Conservation (phyloP, 805 yeast species). For the Wickerhamomyces bovis region DNA sequence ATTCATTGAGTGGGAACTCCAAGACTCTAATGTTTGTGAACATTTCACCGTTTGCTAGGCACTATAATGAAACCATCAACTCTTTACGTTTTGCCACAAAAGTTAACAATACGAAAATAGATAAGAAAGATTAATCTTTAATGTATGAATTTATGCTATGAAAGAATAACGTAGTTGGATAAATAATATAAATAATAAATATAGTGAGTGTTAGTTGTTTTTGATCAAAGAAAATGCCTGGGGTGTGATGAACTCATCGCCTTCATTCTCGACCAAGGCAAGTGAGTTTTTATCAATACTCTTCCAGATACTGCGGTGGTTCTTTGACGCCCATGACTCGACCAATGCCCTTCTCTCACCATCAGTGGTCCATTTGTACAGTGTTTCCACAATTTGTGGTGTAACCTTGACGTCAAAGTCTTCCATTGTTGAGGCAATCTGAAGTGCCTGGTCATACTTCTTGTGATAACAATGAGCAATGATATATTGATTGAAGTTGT, state of each 20-base stretch:
- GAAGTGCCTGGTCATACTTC: constrained; percentile 48
- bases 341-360: constrained; percentile 13
- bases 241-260: constrained; percentile 6
- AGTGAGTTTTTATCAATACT: constrained; percentile 22
- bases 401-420: constrained; percentile 41
- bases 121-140: constrained; percentile 1
- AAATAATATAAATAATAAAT: constrained; percentile 10
- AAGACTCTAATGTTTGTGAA: constrained; percentile 93
- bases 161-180: constrained; percentile 7
- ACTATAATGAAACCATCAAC: constrained; percentile 72
- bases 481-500: constrained; percentile 52
- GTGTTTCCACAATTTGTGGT: constrained; percentile 37
- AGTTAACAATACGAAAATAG: constrained; percentile 51
- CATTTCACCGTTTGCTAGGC: constrained; percentile 58
- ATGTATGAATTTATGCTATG: constrained; percentile 1
- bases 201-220: constrained; percentile 4
- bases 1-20: constrained; percentile 78
- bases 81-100: constrained; percentile 87
- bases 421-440: constrained; percentile 40
- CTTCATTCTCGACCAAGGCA: constrained; percentile 1
- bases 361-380: constrained; percentile 38
- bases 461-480: constrained; percentile 70
- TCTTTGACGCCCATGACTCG: constrained; percentile 30
- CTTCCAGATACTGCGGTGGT: constrained; percentile 33
- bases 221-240: constrained; percentile 12